Evolutionary conservation across 2,329 filamentous ascomycete species (phyloP).

Genomic region (Coccinonectria pachysandricola): DNA sequence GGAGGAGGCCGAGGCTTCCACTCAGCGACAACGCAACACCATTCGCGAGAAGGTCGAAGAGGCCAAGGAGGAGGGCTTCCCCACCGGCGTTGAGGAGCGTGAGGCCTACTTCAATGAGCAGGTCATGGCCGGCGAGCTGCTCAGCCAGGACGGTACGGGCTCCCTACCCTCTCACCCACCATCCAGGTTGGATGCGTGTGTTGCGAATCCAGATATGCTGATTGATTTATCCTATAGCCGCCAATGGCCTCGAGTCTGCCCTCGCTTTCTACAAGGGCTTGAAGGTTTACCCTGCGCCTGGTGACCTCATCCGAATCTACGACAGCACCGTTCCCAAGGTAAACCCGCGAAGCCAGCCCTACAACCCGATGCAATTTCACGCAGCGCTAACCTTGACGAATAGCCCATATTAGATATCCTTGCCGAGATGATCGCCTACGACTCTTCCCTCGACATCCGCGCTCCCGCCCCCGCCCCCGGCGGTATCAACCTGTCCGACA

Average conservation of each 20-base stretch:
- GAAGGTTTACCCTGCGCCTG: constrained; percentile 93
- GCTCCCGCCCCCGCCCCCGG: constrained; percentile 23
- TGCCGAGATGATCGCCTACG: constrained; percentile 95
- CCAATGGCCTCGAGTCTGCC: constrained; percentile 69
- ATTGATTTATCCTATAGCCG: constrained; percentile 33
- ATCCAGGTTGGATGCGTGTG: too few species aligned
- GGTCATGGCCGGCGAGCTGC: constrained; percentile 76
- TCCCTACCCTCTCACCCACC: constrained; percentile 1
- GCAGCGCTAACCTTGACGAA: constrained; percentile 9
- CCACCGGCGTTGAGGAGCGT: constrained; percentile 79
- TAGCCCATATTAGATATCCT: constrained; percentile 89
- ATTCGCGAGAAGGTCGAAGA: constrained; percentile 69
- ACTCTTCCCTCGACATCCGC: constrained; percentile 59
- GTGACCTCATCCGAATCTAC: constrained; percentile 91
- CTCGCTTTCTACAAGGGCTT: constrained; percentile 96
- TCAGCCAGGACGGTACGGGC: constrained; percentile 69
- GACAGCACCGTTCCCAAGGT: constrained; percentile 98
- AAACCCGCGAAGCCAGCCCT: constrained; percentile 3
- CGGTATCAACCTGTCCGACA: constrained; percentile 36
- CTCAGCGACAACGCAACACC: constrained; percentile 56
- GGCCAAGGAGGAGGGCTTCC: constrained; percentile 87
- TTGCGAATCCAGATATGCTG: constrained; percentile 5
- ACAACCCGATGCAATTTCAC: not conserved
- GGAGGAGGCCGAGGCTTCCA: constrained; percentile 57
- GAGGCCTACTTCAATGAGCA: constrained; percentile 96